Percentiles rank a stretch among this genome's conserved stretches.
phyloP scores from a whole-genome alignment of 2,329 filamentous ascomycete genomes.

The Dactylellina drechsleri region DNA sequence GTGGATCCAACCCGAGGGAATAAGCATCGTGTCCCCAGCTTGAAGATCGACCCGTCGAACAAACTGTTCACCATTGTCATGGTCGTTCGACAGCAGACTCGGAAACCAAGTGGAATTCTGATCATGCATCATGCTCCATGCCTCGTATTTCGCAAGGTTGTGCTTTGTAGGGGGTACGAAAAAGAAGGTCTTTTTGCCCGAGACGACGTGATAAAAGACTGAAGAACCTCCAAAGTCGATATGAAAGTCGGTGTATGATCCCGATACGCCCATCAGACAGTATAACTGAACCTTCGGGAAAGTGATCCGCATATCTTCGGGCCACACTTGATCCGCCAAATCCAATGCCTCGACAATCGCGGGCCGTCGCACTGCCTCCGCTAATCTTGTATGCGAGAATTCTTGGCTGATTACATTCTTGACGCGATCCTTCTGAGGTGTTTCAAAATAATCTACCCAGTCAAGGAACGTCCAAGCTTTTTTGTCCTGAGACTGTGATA shows the following conservation, averaged over 20 bases:
- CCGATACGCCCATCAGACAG: constrained; percentile 73
- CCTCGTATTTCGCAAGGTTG: constrained; percentile 75
- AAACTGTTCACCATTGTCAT: constrained; percentile 37
- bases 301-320: constrained; percentile 67
- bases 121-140: constrained; percentile 74
- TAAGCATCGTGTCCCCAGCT: constrained; percentile 76
- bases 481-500: constrained; percentile 73
- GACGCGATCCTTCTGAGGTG: constrained; percentile 70
- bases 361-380: constrained; percentile 71
- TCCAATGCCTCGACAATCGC: constrained; percentile 73
- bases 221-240: constrained; percentile 78
- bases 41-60: constrained; percentile 65
- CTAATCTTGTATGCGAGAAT: constrained; percentile 72
- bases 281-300: constrained; percentile 70
- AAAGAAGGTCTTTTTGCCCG: constrained; percentile 76
- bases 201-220: constrained; percentile 76
- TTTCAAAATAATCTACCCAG: constrained; percentile 76
- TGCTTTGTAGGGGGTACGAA: constrained; percentile 76
- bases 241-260: constrained; percentile 78
- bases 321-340: constrained; percentile 69
- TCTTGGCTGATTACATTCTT: constrained; percentile 77
- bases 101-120: constrained; percentile 70
- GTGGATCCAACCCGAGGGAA: constrained; percentile 77
- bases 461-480: constrained; percentile 73
- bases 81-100: constrained; percentile 38